phyloP scores from a whole-genome alignment of 495 filamentous ascomycete genomes.

The Hypomontagnella submonticulosa region DNA sequence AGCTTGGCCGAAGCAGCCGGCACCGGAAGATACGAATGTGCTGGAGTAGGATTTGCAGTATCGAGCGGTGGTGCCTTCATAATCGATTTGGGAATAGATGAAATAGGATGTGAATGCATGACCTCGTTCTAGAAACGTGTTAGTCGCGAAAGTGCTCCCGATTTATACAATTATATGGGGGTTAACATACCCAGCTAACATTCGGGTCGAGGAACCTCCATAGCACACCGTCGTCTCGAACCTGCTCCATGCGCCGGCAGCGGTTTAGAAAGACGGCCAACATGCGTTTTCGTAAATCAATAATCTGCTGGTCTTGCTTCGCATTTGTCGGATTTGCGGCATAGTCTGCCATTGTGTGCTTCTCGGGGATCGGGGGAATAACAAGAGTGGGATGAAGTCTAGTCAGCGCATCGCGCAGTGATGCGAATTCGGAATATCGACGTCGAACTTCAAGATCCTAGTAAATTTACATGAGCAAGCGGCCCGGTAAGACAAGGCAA shows the following conservation, averaged over 20 bases:
- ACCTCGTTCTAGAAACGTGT: conserved; percentile 81
- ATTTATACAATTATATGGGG: neutral
- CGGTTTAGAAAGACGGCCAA: conserved; percentile 92
- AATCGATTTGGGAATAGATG: conserved; percentile 91
- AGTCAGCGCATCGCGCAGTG: conserved; percentile 85
- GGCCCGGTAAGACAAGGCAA: neutral
- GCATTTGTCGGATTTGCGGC: conserved; percentile 97
- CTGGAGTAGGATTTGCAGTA: conserved; percentile 88
- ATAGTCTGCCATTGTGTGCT: conserved; percentile 98
- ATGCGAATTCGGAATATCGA: conserved; percentile 97
- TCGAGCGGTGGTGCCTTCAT: conserved; percentile 94
- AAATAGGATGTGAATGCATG: conserved; percentile 85
- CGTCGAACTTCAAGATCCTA: conserved; percentile 96
- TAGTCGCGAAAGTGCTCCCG: conserved; percentile 42
- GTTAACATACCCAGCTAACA: conserved; percentile 87
- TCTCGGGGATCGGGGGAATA: conserved; percentile 96
- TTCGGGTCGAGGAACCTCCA: conserved; percentile 98
- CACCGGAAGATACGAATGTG: conserved; percentile 86
- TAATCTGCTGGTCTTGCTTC: conserved; percentile 95
- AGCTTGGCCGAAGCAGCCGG: conserved; percentile 88
- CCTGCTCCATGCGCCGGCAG: conserved; percentile 90
- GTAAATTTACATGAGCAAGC: conserved; percentile 40
- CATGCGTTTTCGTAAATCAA: conserved; percentile 96
- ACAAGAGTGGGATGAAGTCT: conserved; percentile 93
- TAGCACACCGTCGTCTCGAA: conserved; percentile 93